Base-by-base conservation (phyloP, 345 rosid genomes). In the Eucalyptus tenuipes region DNA sequence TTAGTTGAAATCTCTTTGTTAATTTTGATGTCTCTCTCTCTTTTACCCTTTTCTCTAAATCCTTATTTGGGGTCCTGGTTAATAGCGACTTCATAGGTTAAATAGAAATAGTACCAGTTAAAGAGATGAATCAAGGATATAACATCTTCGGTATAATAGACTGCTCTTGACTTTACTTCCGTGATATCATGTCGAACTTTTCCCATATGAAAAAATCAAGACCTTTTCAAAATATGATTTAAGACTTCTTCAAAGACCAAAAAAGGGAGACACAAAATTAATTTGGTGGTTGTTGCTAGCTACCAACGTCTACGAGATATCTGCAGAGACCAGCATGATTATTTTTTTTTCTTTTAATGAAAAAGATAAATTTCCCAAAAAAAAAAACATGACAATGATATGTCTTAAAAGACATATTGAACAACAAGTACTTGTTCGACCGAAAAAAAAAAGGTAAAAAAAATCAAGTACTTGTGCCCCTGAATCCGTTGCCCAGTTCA, bases 161-260 rank as follows among this genome's bases (percentile, higher is more conserved):
- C 40, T 85, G 13, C 57, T 64, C 68, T n/a, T 57, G 6, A 49
- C 57, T 86, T 86, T 22, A 24, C 16, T 37, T 47, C 49, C 33
- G 25, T 42, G 57, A 49, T 89, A 87, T 88, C 79, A 92, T 91
- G 49, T 91, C 89, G 88, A 68, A 27, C 86, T 85, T 85, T 49
- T 85, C 55, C 86, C 33, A 85, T 85, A 47, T 40, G 82, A 40
- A 40, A 40, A 75, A 40, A 75, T 37, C 82, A 22, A 20, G 47
- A 37, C 82, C 82, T 75, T 75, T 37, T 75, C 82, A 40, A 40
- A 75, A 40, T 20, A 75, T 18, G 24, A 18, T 40, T 40, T 20
- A 11, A 75, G 47, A 40, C 82, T 20, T 75, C 42, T 75, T 40
- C 47, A 75, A 75, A 20, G 27, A 5, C 82, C 27, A 11, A 6